Conservation (phyloP, 2,329 filamentous ascomycete species). For the Alternaria brassicicola region DNA sequence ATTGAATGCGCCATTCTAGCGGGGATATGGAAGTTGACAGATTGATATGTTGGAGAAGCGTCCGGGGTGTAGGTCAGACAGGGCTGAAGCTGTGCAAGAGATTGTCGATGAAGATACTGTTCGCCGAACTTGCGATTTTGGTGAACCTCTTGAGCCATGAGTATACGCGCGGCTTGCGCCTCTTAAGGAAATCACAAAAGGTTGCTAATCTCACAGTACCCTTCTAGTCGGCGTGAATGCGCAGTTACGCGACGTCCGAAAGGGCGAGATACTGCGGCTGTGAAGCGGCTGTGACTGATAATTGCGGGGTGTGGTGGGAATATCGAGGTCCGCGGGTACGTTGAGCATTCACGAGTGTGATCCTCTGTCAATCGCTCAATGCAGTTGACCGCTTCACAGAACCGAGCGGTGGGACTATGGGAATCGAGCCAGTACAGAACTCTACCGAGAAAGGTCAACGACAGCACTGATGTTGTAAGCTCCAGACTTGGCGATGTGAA, state of each 20-base stretch:
- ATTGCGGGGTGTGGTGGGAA: constrained; percentile 15
- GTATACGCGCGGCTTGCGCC: constrained; percentile 3
- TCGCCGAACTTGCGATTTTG: constrained; percentile 4
- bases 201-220: constrained; percentile 15
- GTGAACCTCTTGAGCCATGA: constrained; percentile 23
- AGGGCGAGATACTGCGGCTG: background rate
- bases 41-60: background rate
- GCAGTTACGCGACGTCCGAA: background rate
- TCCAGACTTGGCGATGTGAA: constrained; percentile 17
- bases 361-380: constrained; percentile 27
- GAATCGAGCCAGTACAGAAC: constrained; percentile 6
- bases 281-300: constrained; percentile 27
- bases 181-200: constrained; percentile 10
- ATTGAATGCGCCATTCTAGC: constrained; percentile 17
- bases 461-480: constrained; percentile 13
- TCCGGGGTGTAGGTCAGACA: constrained; percentile 3
- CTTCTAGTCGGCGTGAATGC: constrained; percentile 17
- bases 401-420: constrained; percentile 26
- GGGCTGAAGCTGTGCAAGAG: constrained; percentile 5
- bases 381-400: constrained; percentile 31
- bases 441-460: background rate
- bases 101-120: constrained; percentile 3
- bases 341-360: constrained; percentile 26
- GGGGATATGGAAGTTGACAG: background rate
- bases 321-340: constrained; percentile 11